These are phyloP conservation scores for Sarocladium kiliense DNA, from an alignment of 2,329 filamentous ascomycete species.

Conservation along the genomic window DNA sequence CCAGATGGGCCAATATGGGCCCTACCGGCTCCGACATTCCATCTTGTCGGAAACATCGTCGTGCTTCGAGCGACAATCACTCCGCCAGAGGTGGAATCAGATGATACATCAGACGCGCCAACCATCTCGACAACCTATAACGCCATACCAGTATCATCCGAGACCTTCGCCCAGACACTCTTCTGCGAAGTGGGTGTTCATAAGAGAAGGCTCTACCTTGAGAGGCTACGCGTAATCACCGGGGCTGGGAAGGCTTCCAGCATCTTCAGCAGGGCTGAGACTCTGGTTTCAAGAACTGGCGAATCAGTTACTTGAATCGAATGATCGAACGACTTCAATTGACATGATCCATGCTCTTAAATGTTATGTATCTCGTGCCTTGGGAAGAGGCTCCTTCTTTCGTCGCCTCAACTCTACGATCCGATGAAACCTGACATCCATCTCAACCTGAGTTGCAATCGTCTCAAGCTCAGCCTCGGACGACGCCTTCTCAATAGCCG, in stretches of 20 bases:
- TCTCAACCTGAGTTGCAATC: slow-evolving; percentile 5
- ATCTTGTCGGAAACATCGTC: background rate
- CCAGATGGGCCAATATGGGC: slow-evolving; percentile 6
- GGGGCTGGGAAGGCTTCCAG: background rate
- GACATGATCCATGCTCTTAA: background rate
- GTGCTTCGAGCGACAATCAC: background rate
- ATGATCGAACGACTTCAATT: background rate
- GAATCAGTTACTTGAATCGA: background rate
- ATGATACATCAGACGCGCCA: background rate
- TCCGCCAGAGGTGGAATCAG: background rate
- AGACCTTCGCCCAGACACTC: slow-evolving; percentile 12
- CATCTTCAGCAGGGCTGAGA: background rate
- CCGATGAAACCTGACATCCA: slow-evolving; percentile 10
- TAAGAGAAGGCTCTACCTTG: slow-evolving; percentile 15
- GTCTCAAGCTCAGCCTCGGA: background rate
- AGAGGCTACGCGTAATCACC: slow-evolving; percentile 9
- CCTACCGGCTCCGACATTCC: background rate
- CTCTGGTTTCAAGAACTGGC: background rate
- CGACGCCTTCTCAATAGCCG: slow-evolving; percentile 15
- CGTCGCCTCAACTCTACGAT: slow-evolving; percentile 8
- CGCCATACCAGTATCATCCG: background rate
- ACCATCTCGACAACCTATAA: slow-evolving; percentile 5
- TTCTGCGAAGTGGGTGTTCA: slow-evolving; percentile 19
- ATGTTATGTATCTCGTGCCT: background rate
- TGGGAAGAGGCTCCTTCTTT: slow-evolving; percentile 1